phyloP scores from a whole-genome alignment of 768 basidiomycete species.

The Podaxis carcinomalis region DNA sequence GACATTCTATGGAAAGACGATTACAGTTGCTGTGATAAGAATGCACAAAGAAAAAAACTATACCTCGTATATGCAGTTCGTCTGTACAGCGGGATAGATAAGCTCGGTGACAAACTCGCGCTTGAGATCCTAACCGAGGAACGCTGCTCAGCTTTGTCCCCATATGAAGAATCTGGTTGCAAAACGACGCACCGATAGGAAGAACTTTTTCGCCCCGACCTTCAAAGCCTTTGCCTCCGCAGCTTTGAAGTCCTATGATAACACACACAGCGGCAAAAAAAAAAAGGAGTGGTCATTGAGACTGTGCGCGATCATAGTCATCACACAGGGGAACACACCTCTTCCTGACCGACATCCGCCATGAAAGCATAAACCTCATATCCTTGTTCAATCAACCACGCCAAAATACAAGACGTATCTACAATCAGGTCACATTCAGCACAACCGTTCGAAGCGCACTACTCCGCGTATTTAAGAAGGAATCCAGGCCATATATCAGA shows the following conservation, averaged over 20 bases:
- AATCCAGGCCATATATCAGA: neutral
- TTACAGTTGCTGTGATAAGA: neutral
- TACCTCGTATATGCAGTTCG: conserved; percentile 98
- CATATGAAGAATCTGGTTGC: neutral
- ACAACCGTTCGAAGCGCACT: neutral
- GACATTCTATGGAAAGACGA: conserved; percentile 59
- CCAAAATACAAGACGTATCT: conserved; percentile 99
- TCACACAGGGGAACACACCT: conserved; percentile 37
- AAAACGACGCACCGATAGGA: conserved; percentile 59
- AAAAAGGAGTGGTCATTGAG: conserved; percentile 1
- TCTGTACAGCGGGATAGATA: conserved; percentile 97
- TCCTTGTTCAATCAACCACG: conserved; percentile 97
- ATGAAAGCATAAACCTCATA: conserved; percentile 98
- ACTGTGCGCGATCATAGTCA: neutral
- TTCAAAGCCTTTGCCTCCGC: conserved; percentile 85
- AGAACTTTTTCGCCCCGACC: conserved; percentile 96
- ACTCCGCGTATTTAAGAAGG: neutral
- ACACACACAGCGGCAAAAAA: neutral
- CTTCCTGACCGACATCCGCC: conserved; percentile 93
- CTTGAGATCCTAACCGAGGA: conserved; percentile 68
- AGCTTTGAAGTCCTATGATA: conserved; percentile 81
- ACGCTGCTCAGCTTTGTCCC: neutral
- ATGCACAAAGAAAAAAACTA: conserved; percentile 11
- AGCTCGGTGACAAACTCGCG: conserved; percentile 94
- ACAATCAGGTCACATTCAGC: conserved; percentile 10